Base-by-base conservation (phyloP, 2,329 filamentous ascomycete species). In the Sporothrix brasiliensis region DNA sequence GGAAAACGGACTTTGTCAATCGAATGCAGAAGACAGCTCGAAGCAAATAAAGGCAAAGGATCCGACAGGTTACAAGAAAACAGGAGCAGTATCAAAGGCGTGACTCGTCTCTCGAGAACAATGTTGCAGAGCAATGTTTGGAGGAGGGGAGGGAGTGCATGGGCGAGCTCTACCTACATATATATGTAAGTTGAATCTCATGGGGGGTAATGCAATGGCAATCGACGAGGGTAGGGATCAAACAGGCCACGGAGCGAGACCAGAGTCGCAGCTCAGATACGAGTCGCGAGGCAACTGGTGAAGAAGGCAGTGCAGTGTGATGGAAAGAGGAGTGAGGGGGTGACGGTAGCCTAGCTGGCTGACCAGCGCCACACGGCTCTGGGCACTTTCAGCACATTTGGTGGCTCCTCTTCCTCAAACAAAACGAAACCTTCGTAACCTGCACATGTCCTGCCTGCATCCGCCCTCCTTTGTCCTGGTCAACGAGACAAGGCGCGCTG, bases 181-280 rank as follows among this genome's bases (percentile, higher is more conserved):
- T 56, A 67, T 56, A 67, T 67, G 54, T 41, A 67, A 54, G n/a
- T 4, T 44, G n/a, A 34, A 54, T 67, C 50, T 44, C 50, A 54
- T 50, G 50, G 41, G n/a, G n/a, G 65, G 9, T 34, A n/a, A 50
- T 50, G 47, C 63, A 39, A 16, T 41, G 34, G 65, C 34, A 54
- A 39, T n/a, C 21, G 50, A 39, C 27, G 63, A 67, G 27, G 30
- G 63, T n/a, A 4, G 24, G 30, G 44, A 21, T 24, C 44, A 66
- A 47, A 63, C 21, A 67, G 63, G 21, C 49, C 39, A 13, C 30
- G 3, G 34, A 54, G 27, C 24, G 63, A 67, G 47, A 53, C 63
- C 30, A 66, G 44, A 66, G 21, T 3, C 10, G 16, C 30, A 67
- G 44, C 41, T 30, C 19, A 67, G 49, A 47, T 19, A 67, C 39